Evolutionary conservation across 2,329 filamentous ascomycete species (phyloP), one percentile per base, ranked within the genome.

Genomic region (Trematosphaeria pertusa): DNA sequence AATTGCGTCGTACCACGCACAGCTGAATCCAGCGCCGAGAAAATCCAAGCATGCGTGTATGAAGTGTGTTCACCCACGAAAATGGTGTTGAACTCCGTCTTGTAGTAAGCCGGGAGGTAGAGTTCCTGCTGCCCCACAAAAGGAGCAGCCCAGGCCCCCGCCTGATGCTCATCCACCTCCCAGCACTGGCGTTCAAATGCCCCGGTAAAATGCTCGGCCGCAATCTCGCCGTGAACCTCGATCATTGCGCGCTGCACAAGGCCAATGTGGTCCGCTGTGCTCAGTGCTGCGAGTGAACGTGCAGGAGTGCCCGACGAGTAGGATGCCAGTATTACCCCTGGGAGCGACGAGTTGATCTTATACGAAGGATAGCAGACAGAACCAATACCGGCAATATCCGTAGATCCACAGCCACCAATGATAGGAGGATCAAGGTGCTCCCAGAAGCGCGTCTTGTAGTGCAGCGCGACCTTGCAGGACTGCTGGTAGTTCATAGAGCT

Each of bases 21-120:
- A 0, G 84, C 86, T 9, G 82, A 86, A 62, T 89, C 86, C 4
- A 89, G 71, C 1, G 87, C 86, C 2, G 80, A 83, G 22, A 81
- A 80, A 38, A 88, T 86, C 86, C 85, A 89, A 1, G 85, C 86
- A 61, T 89, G 87, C 0, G 87, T 90, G 62, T 86, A 88, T 5
- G 80, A 82, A 0, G 86, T 88, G 62, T 89, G 86, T 65, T 89
- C 87, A 2, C 73, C 72, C 1, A 87, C 74, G 48, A 88, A 88
- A 24, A 89, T 82, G n/a, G 86, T 84, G 37, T 85, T 82, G 52
- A 79, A 79, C 66, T 89, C 83, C 0, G 86, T 89, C 62, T 85
- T 81, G 61, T 87, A 88, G 61, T 88, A 90, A n/a, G 86, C 83
- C 0, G 87, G 87, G 7, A 90, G 73, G 56, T 87, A 90, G 18